Evolutionary conservation across 2,329 filamentous ascomycete genomes (phyloP).

Genomic region (Colletotrichum caudatum): DNA sequence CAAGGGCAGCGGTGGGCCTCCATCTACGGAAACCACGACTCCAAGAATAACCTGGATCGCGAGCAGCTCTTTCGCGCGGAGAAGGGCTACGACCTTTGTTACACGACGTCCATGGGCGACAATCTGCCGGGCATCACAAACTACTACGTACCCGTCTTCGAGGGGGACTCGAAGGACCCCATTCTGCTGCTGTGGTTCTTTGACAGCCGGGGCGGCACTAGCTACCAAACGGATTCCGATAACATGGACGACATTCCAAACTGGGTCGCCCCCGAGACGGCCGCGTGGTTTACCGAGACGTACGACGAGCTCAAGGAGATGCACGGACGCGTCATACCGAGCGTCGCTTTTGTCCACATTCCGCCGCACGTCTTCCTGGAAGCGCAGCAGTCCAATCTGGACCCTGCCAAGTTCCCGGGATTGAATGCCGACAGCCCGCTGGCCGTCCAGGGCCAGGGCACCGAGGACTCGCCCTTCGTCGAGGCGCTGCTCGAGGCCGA

Average conservation of each 20-base stretch:
- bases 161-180: slow-evolving; percentile 31
- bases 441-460: slow-evolving; percentile 49
- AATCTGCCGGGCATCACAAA: slow-evolving; percentile 41
- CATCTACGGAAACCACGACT: slow-evolving; percentile 73
- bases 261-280: slow-evolving; percentile 59
- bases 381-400: slow-evolving; percentile 41
- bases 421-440: slow-evolving; percentile 46
- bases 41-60: slow-evolving; percentile 60
- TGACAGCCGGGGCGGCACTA: slow-evolving; percentile 61
- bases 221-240: slow-evolving; percentile 48
- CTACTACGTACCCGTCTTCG: slow-evolving; percentile 43
- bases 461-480: slow-evolving; percentile 64
- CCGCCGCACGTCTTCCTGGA: slow-evolving; percentile 41
- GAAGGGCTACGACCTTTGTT: slow-evolving; percentile 67
- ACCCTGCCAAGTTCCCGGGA: slow-evolving; percentile 53
- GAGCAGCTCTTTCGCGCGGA: slow-evolving; percentile 56
- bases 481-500: slow-evolving; percentile 59
- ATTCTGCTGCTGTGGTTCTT: slow-evolving; percentile 68
- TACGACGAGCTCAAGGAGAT: slow-evolving; percentile 43
- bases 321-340: slow-evolving; percentile 42
- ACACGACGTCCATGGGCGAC: slow-evolving; percentile 50
- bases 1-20: slow-evolving; percentile 64
- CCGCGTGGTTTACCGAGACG: slow-evolving; percentile 58
- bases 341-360: slow-evolving; percentile 43
- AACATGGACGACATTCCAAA: slow-evolving; percentile 50